Base-by-base conservation (phyloP, 805 yeast genomes). In the Candida silvicultrix region DNA sequence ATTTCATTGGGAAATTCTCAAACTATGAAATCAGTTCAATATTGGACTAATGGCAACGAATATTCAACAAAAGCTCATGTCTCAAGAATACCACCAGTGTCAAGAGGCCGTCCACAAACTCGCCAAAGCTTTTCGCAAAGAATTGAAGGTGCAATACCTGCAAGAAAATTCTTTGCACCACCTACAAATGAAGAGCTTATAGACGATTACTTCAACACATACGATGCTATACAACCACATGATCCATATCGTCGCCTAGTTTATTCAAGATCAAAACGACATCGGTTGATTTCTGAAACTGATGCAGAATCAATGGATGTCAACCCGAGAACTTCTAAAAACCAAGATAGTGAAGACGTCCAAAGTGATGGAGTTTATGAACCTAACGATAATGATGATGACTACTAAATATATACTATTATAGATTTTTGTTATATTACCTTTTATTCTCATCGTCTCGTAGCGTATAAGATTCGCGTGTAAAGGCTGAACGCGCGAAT, bases 221-320 rank as follows among this genome's bases (percentile, higher is more conserved):
- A 46, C 41, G 44, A 49, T 31, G 51, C 51, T 18, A 37, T 48
- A 53, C 55, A 18, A 23, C 32, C 41, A 38, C 23, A 37, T 20
- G 39, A 37, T 21, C 38, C 38, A 18, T 35, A 15, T 16, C 38
- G 22, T 35, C 38, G 38, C 19, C 5, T 15, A 10, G 15, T 19
- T 3, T 12, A 19, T 35, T 35, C 38, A 19, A 35, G 22, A 18
- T 7, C 38, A 18, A 35, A 6, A 16, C 18, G 38, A 35, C 15
- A 19, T 10, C 21, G 23, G 7, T 15, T 35, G 4, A 35, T 35
- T 8, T 35, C 38, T 3, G 38, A 35, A 12, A 35, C 38, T 16
- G 38, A 35, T 35, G 22, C n/a, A 4, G 38, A 35, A 15, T 35
- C 38, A 14, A 35, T 35, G 23, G 22, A 18, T 19, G 38, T 35